Conservation (phyloP, 768 basidiomycete genomes). For the Pulveroboletus sp. region DNA sequence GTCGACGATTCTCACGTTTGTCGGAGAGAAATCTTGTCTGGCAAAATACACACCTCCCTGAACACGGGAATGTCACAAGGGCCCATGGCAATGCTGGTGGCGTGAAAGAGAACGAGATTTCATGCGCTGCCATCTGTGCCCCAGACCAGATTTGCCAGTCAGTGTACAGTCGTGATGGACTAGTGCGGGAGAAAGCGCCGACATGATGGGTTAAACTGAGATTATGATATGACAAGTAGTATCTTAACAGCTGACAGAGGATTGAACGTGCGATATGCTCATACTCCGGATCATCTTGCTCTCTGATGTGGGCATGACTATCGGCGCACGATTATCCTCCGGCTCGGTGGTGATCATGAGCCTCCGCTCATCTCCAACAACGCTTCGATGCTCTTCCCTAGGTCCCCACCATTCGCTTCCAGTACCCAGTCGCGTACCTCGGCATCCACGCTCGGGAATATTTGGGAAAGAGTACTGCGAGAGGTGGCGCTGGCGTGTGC, state of each 20-base stretch:
- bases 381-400: conserved; percentile 86
- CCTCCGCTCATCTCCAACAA: conserved; percentile 65
- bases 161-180: neutral
- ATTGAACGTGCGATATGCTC: neutral
- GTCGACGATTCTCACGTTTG: neutral
- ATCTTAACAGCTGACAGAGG: neutral
- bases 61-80: neutral
- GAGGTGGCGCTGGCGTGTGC: conserved; percentile 69
- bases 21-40: neutral
- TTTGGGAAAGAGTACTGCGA: conserved; percentile 74
- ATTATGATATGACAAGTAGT: neutral
- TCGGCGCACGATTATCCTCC: neutral
- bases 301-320: neutral
- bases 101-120: conserved; percentile 1
- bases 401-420: conserved; percentile 83
- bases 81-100: neutral
- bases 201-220: conserved; percentile 1
- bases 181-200: neutral
- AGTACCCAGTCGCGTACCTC: conserved; percentile 88
- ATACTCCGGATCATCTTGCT: neutral
- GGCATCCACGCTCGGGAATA: conserved; percentile 78
- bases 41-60: neutral
- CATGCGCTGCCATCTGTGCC: neutral
- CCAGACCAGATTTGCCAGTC: neutral
- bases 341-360: conserved; percentile 6